These are phyloP conservation scores for Lasiosphaeria ovina DNA, from an alignment of 495 filamentous ascomycete genomes.

Conservation along the genomic window DNA sequence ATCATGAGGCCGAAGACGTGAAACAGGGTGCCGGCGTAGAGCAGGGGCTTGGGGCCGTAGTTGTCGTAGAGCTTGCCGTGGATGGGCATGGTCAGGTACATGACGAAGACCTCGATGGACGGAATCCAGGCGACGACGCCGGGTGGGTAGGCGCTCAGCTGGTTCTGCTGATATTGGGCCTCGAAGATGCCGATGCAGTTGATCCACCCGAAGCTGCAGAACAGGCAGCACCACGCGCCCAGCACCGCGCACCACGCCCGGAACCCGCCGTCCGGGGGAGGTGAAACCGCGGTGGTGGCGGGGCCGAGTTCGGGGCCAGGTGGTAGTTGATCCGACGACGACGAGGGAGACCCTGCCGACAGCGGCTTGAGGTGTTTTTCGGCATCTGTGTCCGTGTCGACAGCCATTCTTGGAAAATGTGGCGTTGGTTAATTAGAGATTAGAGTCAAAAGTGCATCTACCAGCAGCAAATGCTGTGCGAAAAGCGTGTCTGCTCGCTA, in stretches of 20 bases:
- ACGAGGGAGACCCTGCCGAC: too few species aligned
- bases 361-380: too few species aligned
- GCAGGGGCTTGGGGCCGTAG: constrained; percentile 62
- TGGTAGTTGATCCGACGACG: too few species aligned
- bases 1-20: constrained; percentile 75
- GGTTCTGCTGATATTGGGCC: constrained; percentile 51
- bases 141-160: constrained; percentile 46
- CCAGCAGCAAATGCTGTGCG: too few species aligned
- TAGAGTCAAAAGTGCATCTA: too few species aligned
- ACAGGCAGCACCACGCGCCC: constrained; percentile 62
- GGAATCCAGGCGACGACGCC: constrained; percentile 61
- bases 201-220: constrained; percentile 64
- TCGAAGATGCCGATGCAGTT: constrained; percentile 66
- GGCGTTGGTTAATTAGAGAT: too few species aligned
- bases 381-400: too few species aligned
- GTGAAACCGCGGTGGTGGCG: too few species aligned
- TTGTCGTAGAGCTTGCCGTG: constrained; percentile 64
- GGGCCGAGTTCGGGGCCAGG: too few species aligned
- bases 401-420: too few species aligned
- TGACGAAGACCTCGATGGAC: constrained; percentile 38
- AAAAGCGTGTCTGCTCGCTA: too few species aligned
- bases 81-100: constrained; percentile 36
- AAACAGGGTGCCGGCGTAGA: constrained; percentile 57
- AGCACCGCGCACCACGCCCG: constrained; percentile 66
- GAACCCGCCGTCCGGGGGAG: constrained; percentile 61